phyloP scores from a whole-genome alignment of 306 rosid genomes.

The Adenanthera pavonina region DNA sequence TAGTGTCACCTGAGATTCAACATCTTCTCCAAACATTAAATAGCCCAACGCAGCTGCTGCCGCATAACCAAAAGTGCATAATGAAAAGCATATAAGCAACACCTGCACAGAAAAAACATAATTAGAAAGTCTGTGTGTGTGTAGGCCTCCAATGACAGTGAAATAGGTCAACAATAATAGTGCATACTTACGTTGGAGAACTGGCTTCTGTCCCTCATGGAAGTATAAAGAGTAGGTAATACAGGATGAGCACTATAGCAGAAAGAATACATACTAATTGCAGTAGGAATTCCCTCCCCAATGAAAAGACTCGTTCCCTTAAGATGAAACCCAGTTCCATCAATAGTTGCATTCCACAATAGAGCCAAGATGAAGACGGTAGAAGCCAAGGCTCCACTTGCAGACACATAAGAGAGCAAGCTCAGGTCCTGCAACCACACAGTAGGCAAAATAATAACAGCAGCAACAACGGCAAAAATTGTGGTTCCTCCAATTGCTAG shows the following conservation, averaged over 20 bases:
- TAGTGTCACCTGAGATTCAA: slow-evolving; percentile 55
- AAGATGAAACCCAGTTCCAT: slow-evolving; percentile 74
- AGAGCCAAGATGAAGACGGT: slow-evolving; percentile 58
- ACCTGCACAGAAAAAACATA: slow-evolving; percentile 49
- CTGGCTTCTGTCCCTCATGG: slow-evolving; percentile 77
- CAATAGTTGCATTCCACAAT: slow-evolving; percentile 68
- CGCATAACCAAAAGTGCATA: slow-evolving; percentile 68
- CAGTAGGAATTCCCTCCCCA: slow-evolving; percentile 65
- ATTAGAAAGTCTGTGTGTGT: too few species aligned
- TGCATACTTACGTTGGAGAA: slow-evolving; percentile 63
- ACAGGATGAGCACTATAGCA: slow-evolving; percentile 88
- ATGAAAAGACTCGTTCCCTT: slow-evolving; percentile 48
- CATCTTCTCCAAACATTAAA: slow-evolving; percentile 68
- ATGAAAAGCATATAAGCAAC: slow-evolving; percentile 55
- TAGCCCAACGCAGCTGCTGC: slow-evolving; percentile 69
- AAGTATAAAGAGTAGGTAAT: slow-evolving; percentile 74
- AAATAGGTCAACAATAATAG: neutral
- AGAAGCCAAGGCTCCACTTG: slow-evolving; percentile 81
- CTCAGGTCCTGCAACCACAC: slow-evolving; percentile 78
- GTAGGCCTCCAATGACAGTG: too few species aligned
- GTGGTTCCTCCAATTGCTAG: slow-evolving; percentile 53
- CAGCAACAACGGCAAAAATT: slow-evolving; percentile 55
- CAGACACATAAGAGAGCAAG: slow-evolving; percentile 79
- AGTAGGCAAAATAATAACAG: slow-evolving; percentile 68
- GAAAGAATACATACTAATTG: slow-evolving; percentile 73